Base-by-base conservation (phyloP, 768 basidiomycete genomes). In the Russula emetica region DNA sequence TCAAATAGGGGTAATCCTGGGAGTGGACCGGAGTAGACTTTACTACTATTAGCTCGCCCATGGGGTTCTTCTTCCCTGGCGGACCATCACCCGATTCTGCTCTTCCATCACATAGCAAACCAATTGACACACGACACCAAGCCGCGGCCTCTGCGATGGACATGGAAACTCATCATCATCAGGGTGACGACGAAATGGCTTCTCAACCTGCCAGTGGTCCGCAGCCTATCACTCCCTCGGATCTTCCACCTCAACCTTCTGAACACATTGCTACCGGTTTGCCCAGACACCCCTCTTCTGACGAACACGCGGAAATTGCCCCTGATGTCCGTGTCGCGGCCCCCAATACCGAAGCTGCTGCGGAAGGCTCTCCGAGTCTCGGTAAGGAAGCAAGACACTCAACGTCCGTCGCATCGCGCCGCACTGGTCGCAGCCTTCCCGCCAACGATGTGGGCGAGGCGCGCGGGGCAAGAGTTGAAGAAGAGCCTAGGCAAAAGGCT, bases 401-500 rank as follows among this genome's bases (percentile, higher is more conserved):
- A 2, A 38, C 20, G 20, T 61, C 60, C 5, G 40, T 45, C 34
- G 49, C 14, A 49, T 61, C 64, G 40, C 61, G 44, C 30, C 60
- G 30, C 56, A 30, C 64, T 8, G 28, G 47, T n/a, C 40, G 49
- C 18, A 50, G 38, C 9, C 36, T 18, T 24, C 16, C 22, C 16
- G 11, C 13, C 30, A 20, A 20, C 38, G 34, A 44, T 13, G 26
- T 70, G 49, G 67, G 72, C 9, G 73, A 73, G n/a, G 58, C 52
- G 22, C 76, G 86, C 22, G 74, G 75, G n/a, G 72, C 74, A 9
- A 76, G 74, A 16, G 85, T 85, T 0, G 82, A 86, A 32, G 74
- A 72, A 18, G 74, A 72, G 3, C 70, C 87, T 66, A 80, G 76
- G 20, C 75, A 78, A 61, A 81, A 76, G 70, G 70, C 76, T 1